These are phyloP conservation scores for Aspergillus hortae DNA, from an alignment of 2,329 filamentous ascomycete genomes.

Conservation along the genomic window DNA sequence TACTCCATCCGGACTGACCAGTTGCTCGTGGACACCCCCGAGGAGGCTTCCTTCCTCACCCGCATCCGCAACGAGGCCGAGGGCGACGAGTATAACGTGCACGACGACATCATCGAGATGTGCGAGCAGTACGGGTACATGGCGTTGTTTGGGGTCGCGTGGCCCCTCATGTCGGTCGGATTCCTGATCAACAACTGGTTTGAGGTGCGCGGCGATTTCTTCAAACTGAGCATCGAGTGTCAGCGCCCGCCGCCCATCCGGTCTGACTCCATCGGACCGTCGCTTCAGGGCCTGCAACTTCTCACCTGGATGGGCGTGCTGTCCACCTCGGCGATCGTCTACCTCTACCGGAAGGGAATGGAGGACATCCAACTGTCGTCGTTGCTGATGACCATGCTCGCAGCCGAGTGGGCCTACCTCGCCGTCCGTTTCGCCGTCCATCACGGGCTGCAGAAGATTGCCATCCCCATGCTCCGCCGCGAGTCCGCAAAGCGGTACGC, in stretches of 20 bases:
- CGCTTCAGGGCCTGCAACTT: slow-evolving; percentile 80
- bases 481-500: slow-evolving; percentile 75
- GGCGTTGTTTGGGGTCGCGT: slow-evolving; percentile 85
- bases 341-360: slow-evolving; percentile 71
- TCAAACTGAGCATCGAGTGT: slow-evolving; percentile 89
- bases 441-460: slow-evolving; percentile 69
- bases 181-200: slow-evolving; percentile 97
- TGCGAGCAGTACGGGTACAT: slow-evolving; percentile 86
- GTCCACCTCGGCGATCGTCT: slow-evolving; percentile 82
- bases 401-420: slow-evolving; percentile 83
- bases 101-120: slow-evolving; percentile 89
- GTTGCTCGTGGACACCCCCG: slow-evolving; percentile 61
- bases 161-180: slow-evolving; percentile 85
- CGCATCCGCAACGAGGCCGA: slow-evolving; percentile 80
- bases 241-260: slow-evolving; percentile 86
- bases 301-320: slow-evolving; percentile 91
- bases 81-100: slow-evolving; percentile 82
- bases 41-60: slow-evolving; percentile 75
- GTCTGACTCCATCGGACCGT: slow-evolving; percentile 90
- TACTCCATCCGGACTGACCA: slow-evolving; percentile 42
- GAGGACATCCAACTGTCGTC: slow-evolving; percentile 71
- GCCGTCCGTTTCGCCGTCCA: slow-evolving; percentile 67
- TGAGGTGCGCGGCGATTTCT: slow-evolving; percentile 85
- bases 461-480: slow-evolving; percentile 77
- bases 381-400: slow-evolving; percentile 72